Conservation (phyloP, 768 basidiomycete species). For the Mycena metata region DNA sequence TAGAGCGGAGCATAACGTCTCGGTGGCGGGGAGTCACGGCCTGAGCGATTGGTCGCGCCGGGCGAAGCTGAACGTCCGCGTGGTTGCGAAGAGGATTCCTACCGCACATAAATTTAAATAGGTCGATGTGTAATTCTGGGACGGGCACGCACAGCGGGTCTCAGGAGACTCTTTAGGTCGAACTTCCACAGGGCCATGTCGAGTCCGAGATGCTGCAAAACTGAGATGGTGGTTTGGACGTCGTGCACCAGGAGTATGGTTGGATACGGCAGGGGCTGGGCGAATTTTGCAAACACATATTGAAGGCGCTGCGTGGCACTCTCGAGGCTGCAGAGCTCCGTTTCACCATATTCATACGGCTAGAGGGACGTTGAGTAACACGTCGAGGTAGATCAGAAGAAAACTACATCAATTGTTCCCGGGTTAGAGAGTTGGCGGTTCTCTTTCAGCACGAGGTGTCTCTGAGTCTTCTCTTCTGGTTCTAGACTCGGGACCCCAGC, state of each 20-base stretch:
- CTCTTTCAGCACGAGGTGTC: not conserved
- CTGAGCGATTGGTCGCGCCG: not conserved
- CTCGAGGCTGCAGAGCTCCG: not conserved
- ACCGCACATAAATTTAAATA: not conserved
- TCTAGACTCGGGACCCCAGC: not conserved
- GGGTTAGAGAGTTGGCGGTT: not conserved
- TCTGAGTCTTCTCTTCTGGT: not conserved
- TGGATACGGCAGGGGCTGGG: not conserved
- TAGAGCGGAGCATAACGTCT: not conserved
- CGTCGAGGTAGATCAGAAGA: not conserved
- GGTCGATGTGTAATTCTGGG: not conserved
- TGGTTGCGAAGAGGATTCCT: not conserved
- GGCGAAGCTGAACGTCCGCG: not conserved
- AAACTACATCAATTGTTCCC: not conserved
- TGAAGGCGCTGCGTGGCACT: not conserved
- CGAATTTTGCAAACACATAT: not conserved
- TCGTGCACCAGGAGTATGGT: not conserved
- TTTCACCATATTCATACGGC: conserved; percentile 1
- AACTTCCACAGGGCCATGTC: not conserved
- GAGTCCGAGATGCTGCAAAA: not conserved
- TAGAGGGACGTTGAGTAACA: not conserved
- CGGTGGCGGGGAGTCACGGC: not conserved
- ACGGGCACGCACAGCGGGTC: not conserved
- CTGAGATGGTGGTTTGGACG: not conserved
- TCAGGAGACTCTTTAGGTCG: not conserved